Base-by-base conservation (phyloP, 2,329 filamentous ascomycete species). In the Fusarium verrucosum region DNA sequence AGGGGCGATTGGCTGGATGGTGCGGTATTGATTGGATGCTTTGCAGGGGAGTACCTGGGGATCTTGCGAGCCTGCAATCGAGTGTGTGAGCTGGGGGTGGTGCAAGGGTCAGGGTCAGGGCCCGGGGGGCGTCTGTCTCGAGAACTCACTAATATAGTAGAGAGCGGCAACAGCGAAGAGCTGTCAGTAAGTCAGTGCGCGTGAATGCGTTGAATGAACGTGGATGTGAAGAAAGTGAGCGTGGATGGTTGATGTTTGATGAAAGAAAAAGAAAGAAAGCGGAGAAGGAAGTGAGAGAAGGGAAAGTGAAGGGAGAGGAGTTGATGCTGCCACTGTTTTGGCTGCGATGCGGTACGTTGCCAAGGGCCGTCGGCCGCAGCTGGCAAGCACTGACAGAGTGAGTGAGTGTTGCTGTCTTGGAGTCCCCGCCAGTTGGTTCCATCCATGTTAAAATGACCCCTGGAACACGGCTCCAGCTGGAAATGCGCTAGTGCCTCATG, bases 251-350 rank as follows among this genome's bases (percentile, higher is more conserved):
- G 33, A 50, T 50, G 36, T 43, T 35, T 44, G 37, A 36, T 37
- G 19, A 23, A 36, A 49, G 44, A 36, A 36, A 41, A 17, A 23
- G 40, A 49, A 44, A 36, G 37, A 47, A 47, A 56, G 50, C 30
- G 44, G 60, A 50, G 59, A 35, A 43, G 20, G 17, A 50, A 37
- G 11, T 36, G 47, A 47, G 57, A 68, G 38, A 28, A 58, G 50
- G 50, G 44, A 65, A 55, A 62, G 53, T 60, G 38, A 59, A 64
- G 61, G 65, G 40, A 43, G 58, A 66, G 44, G 68, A 70, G 66
- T 65, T 72, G 70, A 71, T 63, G 69, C 62, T 71, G 62, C 44
- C 33, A 58, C 37, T 61, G 69, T 72, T 72, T 69, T 55, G 64
- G 57, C 59, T 58, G 36, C 25, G 16, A 26, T 26, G 20, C 25